Evolutionary conservation across 176 grass and related monocot genomes (phyloP).

Genomic region (Eremochloa ophiuroides): DNA sequence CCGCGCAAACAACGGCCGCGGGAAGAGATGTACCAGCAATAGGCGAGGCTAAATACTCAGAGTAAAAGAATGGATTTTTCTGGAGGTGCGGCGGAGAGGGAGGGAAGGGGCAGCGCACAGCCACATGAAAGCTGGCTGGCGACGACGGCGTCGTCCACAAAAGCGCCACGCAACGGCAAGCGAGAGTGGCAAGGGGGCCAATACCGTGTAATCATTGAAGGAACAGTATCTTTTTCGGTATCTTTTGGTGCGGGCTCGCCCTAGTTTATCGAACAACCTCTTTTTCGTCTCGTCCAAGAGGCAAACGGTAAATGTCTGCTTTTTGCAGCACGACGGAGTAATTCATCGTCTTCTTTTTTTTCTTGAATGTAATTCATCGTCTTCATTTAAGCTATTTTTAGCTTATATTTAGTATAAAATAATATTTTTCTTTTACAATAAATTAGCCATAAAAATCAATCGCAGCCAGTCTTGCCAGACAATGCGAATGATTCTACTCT

Average conservation of each 20-base stretch:
- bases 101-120: constrained; percentile 21
- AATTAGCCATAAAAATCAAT: too few relatives aligned
- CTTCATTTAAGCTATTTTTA: too few relatives aligned
- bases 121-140: constrained; percentile 49
- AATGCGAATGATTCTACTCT: too few relatives aligned
- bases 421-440: too few relatives aligned
- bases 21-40: not conserved
- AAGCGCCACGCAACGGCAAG: constrained; percentile 44
- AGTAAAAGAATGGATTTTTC: constrained; percentile 25
- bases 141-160: constrained; percentile 44
- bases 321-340: constrained; percentile 18
- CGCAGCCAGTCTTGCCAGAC: too few relatives aligned
- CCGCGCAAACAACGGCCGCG: not conserved
- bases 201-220: constrained; percentile 39
- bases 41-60: constrained; percentile 12
- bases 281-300: constrained; percentile 20
- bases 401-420: too few relatives aligned
- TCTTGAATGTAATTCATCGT: too few relatives aligned
- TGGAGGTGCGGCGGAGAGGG: not conserved
- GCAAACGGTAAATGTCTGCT: constrained; percentile 30
- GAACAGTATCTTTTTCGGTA: constrained; percentile 25
- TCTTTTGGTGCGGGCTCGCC: constrained; percentile 10
- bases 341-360: not conserved
- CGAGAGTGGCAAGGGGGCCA: not conserved
- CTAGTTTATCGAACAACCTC: constrained; percentile 2